These are phyloP conservation scores for Jackrogersella minutella DNA, from an alignment of 495 filamentous ascomycete species.

Conservation along the genomic window DNA sequence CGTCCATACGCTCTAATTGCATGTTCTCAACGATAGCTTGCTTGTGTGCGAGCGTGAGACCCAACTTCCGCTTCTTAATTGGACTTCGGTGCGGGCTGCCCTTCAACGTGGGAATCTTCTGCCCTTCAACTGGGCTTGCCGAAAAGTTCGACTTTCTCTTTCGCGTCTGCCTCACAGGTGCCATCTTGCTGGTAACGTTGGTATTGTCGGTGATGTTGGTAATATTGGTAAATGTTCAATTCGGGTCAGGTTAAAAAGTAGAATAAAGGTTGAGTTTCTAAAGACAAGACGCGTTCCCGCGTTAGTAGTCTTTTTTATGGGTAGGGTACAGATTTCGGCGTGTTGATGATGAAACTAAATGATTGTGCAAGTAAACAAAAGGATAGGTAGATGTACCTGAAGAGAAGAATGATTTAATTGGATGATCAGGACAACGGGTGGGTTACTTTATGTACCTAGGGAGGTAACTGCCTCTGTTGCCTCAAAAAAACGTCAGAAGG, in stretches of 20 bases:
- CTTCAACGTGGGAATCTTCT: slow-evolving; percentile 53
- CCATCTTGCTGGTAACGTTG: slow-evolving; percentile 61
- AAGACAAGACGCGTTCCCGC: slow-evolving; percentile 21
- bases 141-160: slow-evolving; percentile 69
- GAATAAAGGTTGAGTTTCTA: neutral
- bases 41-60: slow-evolving; percentile 81
- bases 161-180: slow-evolving; percentile 55
- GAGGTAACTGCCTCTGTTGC: no score
- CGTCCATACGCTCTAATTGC: slow-evolving; percentile 83
- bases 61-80: slow-evolving; percentile 64
- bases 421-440: neutral
- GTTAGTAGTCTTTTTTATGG: slow-evolving; percentile 10
- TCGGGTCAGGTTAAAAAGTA: slow-evolving; percentile 1
- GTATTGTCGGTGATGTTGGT: no score
- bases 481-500: neutral
- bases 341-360: slow-evolving; percentile 30
- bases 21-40: slow-evolving; percentile 91
- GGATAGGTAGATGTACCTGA: slow-evolving; percentile 3
- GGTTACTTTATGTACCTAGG: no score
- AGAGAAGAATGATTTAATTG: slow-evolving; percentile 16
- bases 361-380: slow-evolving; percentile 42
- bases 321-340: slow-evolving; percentile 17
- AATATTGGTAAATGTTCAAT: slow-evolving; percentile 11
- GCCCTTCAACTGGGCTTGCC: slow-evolving; percentile 45
- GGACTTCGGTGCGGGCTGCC: slow-evolving; percentile 61